phyloP scores from a whole-genome alignment of 352 stramenopile species.

The Ophiocytium majus region DNA sequence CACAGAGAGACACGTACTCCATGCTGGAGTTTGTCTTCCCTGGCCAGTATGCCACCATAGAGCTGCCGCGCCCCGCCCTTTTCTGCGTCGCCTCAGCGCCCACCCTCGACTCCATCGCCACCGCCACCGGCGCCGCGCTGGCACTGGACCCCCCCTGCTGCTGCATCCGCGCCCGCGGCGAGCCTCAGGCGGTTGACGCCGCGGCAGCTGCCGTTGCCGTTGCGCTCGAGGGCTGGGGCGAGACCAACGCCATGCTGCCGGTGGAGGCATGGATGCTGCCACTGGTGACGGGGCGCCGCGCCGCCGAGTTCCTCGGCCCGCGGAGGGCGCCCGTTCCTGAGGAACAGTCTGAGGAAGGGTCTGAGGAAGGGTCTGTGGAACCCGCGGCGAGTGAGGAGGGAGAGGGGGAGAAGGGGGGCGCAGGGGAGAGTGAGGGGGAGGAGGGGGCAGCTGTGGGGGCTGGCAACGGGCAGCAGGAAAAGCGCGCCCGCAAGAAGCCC shows the following conservation, averaged over 20 bases:
- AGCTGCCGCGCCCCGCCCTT: background rate
- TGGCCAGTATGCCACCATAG: background rate
- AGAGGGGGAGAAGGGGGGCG: too few relatives aligned
- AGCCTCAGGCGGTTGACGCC: background rate
- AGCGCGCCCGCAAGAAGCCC: too few relatives aligned
- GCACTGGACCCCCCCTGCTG: background rate
- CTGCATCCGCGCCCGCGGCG: background rate
- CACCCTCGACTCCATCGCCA: background rate
- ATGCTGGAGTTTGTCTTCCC: background rate
- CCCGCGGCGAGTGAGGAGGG: too few relatives aligned
- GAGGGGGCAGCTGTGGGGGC: too few relatives aligned
- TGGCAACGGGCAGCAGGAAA: too few relatives aligned
- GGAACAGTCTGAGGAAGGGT: background rate
- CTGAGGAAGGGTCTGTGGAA: background rate
- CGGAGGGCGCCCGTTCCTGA: background rate
- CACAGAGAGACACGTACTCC: background rate
- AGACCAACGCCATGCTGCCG: background rate
- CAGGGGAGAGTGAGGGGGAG: too few relatives aligned
- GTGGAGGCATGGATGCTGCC: background rate
- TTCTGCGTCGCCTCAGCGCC: background rate
- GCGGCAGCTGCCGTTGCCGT: background rate
- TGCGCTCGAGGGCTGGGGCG: background rate
- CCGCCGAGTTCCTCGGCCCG: background rate
- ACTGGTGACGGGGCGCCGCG: background rate
- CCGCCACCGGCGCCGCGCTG: background rate